phyloP scores from a whole-genome alignment of 345 rosid genomes.

The Hevea brasiliensis region DNA sequence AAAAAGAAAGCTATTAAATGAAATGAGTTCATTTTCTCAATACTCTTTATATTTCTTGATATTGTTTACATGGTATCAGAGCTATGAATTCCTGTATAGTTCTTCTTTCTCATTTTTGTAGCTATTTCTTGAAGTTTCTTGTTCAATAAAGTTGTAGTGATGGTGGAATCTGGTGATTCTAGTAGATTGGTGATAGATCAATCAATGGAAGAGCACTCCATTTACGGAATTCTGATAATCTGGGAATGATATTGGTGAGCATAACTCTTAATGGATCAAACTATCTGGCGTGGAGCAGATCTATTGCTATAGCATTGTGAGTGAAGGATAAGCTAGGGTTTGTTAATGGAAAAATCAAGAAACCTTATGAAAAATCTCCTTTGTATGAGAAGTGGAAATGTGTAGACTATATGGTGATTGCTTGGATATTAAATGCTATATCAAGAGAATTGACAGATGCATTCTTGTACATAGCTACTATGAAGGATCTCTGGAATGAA shows the following conservation, averaged over 20 bases:
- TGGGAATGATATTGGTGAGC: not conserved
- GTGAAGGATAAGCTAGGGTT: not conserved
- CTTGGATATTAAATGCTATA: not conserved
- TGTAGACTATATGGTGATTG: not conserved
- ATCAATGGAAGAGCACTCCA: too few species aligned
- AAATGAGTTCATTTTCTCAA: too few species aligned
- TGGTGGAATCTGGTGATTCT: too few species aligned
- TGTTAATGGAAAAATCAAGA: not conserved
- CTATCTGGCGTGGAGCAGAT: not conserved
- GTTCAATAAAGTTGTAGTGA: too few species aligned
- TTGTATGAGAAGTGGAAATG: not conserved
- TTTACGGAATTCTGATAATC: too few species aligned
- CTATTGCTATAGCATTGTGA: not conserved
- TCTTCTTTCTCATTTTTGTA: too few species aligned
- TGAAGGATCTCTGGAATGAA: not conserved
- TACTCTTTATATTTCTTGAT: too few species aligned
- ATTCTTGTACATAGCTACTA: not conserved
- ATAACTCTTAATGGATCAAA: not conserved
- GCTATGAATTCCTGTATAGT: too few species aligned
- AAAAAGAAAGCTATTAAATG: too few species aligned
- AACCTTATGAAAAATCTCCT: not conserved
- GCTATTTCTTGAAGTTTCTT: too few species aligned
- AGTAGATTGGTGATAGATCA: too few species aligned
- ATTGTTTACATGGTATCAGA: too few species aligned
- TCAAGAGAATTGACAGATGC: not conserved